Percentiles rank a stretch among this genome's conserved stretches.
Conservation (phyloP, 2,329 filamentous ascomycete species). For the Aspergillaceae sp. region DNA sequence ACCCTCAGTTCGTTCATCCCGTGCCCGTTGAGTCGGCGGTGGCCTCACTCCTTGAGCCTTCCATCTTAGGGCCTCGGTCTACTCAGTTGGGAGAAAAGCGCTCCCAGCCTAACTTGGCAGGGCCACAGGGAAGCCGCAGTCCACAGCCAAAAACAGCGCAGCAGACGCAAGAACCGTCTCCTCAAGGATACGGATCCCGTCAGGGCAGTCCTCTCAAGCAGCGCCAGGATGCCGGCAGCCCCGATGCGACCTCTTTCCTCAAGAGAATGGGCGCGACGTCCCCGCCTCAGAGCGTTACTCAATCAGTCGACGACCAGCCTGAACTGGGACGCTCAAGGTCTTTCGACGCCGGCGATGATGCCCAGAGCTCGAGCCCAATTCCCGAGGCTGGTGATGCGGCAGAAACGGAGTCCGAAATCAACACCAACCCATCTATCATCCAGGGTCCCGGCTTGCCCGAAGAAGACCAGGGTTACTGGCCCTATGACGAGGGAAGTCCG, state of each 20-base stretch:
- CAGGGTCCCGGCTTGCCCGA: constrained; percentile 55
- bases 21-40: constrained; percentile 78
- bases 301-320: constrained; percentile 34
- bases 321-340: not conserved
- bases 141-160: constrained; percentile 4
- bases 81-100: constrained; percentile 40
- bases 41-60: constrained; percentile 80
- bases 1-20: constrained; percentile 66
- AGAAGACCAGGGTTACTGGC: constrained; percentile 45
- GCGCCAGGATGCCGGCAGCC: constrained; percentile 27
- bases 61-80: constrained; percentile 57
- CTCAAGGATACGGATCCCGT: constrained; percentile 15
- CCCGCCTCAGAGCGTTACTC: constrained; percentile 47
- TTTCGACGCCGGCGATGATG: constrained; percentile 44
- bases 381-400: constrained; percentile 64
- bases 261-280: constrained; percentile 39
- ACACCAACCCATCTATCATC: constrained; percentile 77
- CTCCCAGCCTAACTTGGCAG: constrained; percentile 34
- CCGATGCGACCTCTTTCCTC: constrained; percentile 31
- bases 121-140: constrained; percentile 27
- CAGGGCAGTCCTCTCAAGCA: constrained; percentile 42
- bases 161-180: not conserved
- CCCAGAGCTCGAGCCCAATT: constrained; percentile 63
- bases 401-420: constrained; percentile 53
- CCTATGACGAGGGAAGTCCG: constrained; percentile 47